Evolutionary conservation across 2,329 filamentous ascomycete species (phyloP), one percentile per base, ranked within the genome.

Genomic region (Ophiocordyceps unilateralis): DNA sequence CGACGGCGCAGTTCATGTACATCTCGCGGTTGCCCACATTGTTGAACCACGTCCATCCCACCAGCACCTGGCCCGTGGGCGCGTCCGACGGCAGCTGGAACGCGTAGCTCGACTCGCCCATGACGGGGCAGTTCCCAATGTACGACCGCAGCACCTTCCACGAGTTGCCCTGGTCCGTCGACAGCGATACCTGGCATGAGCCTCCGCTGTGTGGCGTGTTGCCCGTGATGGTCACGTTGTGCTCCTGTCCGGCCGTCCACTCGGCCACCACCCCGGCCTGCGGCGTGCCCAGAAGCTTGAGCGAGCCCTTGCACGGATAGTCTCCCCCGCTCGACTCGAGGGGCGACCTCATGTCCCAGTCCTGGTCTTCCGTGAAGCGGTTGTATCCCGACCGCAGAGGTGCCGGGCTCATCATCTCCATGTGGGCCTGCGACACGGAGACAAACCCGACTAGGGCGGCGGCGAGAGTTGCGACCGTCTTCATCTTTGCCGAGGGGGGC

Each of bases 1-100:
- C 72, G 42, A 73, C 68, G 8, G 83, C 83, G 55, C 84, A 91
- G 63, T 86, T 85, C 80, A 86, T 86, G 70, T 91, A 91, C 74
- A 83, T 83, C 58, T 89, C 83, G 40, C 83, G 72, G 62, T 87
- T 87, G 22, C 83, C 83, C 36, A 81, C 61, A 49, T 76, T 66
- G 66, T 86, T 86, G 64, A 83, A 80, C 80, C 80, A 84, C 22
- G 76, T 77, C 84, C 84, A 89, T 32, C 77, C 76, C 41, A 88
- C 72, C 39, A 88, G 58, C 45, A 76, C 80, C 28, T 78, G 72
- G 60, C 60, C 66, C 46, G 60, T 54, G n/a, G 76, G 74, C 1
- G 76, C 74, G 49, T 80, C 75, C 2, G 62, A 58, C 9, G 83
- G 83, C 26, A 88, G 62, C 26, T 66, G 73, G 59, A 88, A 88